Evolutionary conservation across 2,329 filamentous ascomycete genomes (phyloP).

Genomic region (Talaromyces sp.): DNA sequence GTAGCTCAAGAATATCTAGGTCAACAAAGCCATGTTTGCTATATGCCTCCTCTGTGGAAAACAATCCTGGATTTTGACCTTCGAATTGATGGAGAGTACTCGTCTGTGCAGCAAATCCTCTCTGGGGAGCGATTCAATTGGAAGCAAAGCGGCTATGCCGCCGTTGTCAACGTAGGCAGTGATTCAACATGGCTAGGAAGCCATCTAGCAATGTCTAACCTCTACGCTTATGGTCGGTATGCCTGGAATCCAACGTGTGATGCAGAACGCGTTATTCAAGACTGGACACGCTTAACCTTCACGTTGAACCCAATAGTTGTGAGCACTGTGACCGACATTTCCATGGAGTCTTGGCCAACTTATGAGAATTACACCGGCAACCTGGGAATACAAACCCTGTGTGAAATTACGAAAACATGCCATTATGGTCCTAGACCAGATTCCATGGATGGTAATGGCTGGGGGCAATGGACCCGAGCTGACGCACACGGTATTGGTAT

Average conservation of each 20-base stretch:
- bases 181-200: constrained; percentile 67
- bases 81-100: constrained; percentile 55
- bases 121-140: constrained; percentile 58
- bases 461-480: constrained; percentile 70
- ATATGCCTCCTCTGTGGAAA: constrained; percentile 66
- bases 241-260: constrained; percentile 60
- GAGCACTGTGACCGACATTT: constrained; percentile 58
- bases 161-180: constrained; percentile 63
- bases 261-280: constrained; percentile 52
- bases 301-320: constrained; percentile 53
- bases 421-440: constrained; percentile 67
- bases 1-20: constrained; percentile 68
- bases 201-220: constrained; percentile 66
- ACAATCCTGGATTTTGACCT: constrained; percentile 65
- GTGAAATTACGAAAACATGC: constrained; percentile 59
- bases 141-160: constrained; percentile 59
- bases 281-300: constrained; percentile 68
- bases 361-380: constrained; percentile 71
- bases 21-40: constrained; percentile 66
- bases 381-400: constrained; percentile 65
- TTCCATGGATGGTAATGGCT: constrained; percentile 63
- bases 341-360: constrained; percentile 65
- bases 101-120: constrained; percentile 58
- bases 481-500: constrained; percentile 60
- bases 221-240: constrained; percentile 65